Base-by-base conservation (phyloP, 208 protist species). In the Crithidia fasciculata region DNA sequence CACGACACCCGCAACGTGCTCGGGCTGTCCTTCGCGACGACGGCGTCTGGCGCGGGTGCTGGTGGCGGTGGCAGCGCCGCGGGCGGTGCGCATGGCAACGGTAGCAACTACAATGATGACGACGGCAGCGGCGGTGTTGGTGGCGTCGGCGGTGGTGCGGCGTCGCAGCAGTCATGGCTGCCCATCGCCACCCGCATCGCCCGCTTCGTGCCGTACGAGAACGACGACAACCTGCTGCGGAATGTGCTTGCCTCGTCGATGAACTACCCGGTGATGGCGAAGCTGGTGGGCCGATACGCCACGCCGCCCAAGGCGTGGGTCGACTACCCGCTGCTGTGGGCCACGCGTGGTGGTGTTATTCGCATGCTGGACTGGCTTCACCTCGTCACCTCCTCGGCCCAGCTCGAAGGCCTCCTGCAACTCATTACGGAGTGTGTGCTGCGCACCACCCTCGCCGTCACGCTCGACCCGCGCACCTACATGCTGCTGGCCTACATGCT, bases 301-400 rank as follows among this genome's bases (percentile, higher is more conserved):
- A 65, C 77, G n/a, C 82, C 86, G 56, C 91, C 91, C 6, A 81
- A 88, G 60, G 75, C 74, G 49, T 91, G 87, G 88, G 80, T 94
- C 13, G 82, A 94, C 81, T 96, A 87, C 79, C 79, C 79, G 45
- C 69, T 80, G 13, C 79, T 96, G 19, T 96, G 87, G 79, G 73
- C 83, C 7, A 85, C 67, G 28, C 85, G 86, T 36, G 87, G 87
- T 18, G 91, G 91, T 12, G 63, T 93, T 0, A 59, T 78, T 53
- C 75, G 84, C 39, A 67, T 96, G 74, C 65, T 96, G 3, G 83
- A 92, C 57, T 96, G 91, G 91, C 73, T 96, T 45, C 78, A 82
- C 28, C 54, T 77, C 19, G 80, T 80, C 15, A 81, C 69, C 8
- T 86, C 67, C 37, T 61, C 71, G 18, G 79, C 68, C 16, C 82